Evolutionary conservation across 1,139 yeast genomes (phyloP), one percentile per base, ranked within the genome.

Genomic region (Pichia cactophila): DNA sequence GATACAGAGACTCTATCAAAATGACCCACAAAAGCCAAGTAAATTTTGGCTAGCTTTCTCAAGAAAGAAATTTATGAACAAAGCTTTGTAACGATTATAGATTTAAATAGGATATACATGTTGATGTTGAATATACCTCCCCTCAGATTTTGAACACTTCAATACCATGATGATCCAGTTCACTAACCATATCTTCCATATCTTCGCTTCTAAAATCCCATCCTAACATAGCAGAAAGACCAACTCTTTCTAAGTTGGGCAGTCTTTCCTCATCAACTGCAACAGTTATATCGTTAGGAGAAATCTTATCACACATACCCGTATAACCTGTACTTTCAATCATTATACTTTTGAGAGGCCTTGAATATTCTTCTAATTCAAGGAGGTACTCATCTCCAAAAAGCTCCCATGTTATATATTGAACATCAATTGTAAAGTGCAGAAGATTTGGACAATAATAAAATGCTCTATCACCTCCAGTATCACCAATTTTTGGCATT

Each of bases 11-110:
- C 73, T 92, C 43, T 92, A 88, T 66, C 70, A 67, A 11, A 83
- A 77, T 31, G 81, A 79, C 67, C 42, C 55, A 55, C 40, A 60
- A 10, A 60, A 58, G 42, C 92, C 94, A 50, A 80, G 86, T 56
- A 84, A 92, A 72, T 83, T 77, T 70, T 92, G 99, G 99, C 72
- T 94, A 60, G 96, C 97, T 2, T 92, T 94, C 67, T 87, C 96
- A 43, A 83, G 94, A 70, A 83, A 95, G 70, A 81, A 88, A 65
- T 92, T 92, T 66, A 92, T 92, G 98, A 92, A 92, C 70, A 86
- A 88, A 70, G 73, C 80, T 59, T 70, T 78, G 58, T 78, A 56
- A 31, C 12, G 6, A 9, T 5, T 20, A 37, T 37, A 28, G 26
- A 40, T 31, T 26, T 16, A 11, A 12, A 12, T 17, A 20, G 8